phyloP scores from a whole-genome alignment of 129 eudicot genomes.

The Flaveria ramosissima region DNA sequence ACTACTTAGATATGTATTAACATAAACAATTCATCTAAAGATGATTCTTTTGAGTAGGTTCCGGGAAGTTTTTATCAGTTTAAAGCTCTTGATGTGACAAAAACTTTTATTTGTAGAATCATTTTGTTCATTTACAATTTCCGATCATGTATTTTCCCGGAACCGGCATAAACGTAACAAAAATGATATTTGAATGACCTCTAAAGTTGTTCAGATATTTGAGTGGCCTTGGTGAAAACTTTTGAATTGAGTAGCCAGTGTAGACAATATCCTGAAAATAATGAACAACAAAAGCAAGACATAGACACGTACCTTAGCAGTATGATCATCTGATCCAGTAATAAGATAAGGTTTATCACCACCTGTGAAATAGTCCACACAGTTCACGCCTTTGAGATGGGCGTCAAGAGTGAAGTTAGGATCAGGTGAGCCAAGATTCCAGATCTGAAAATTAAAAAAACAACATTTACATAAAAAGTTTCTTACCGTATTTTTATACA shows the following conservation, averaged over 20 bases:
- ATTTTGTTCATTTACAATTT: neutral
- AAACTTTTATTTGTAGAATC: neutral
- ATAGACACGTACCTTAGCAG: slow-evolving; percentile 74
- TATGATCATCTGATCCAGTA: slow-evolving; percentile 97
- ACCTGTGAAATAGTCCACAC: slow-evolving; percentile 97
- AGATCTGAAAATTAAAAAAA: slow-evolving; percentile 52
- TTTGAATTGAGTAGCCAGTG: neutral
- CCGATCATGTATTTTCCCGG: neutral
- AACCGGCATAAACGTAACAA: neutral
- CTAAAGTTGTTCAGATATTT: neutral
- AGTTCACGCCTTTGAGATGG: slow-evolving; percentile 96
- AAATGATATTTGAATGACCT: neutral
- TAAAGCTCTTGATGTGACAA: neutral
- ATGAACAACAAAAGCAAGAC: neutral
- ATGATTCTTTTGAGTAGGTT: neutral
- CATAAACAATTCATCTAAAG: neutral
- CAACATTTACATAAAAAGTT: neutral
- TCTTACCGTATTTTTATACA: slow-evolving; percentile 17
- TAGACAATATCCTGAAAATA: neutral
- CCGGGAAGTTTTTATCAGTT: neutral
- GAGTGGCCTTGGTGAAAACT: slow-evolving; percentile 3
- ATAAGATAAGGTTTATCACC: slow-evolving; percentile 91
- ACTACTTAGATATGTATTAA: too few relatives aligned
- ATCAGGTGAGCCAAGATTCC: slow-evolving; percentile 98
- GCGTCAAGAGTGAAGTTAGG: slow-evolving; percentile 95